Conservation (phyloP, 2,329 filamentous ascomycete species). For the Botrytis aclada region DNA sequence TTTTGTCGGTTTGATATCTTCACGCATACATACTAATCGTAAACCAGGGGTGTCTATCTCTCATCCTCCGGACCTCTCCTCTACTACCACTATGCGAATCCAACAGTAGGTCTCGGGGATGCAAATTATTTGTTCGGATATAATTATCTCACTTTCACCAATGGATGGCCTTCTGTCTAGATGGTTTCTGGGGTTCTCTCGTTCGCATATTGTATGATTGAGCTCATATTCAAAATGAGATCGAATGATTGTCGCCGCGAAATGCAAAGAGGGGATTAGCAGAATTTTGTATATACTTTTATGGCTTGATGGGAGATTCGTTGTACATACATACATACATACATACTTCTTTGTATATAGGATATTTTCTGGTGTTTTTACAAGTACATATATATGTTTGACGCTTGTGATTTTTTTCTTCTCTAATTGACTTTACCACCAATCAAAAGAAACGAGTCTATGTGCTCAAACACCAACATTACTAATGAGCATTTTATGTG, state of each 20-base stretch:
- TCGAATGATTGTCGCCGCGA: neutral
- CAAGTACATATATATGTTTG: too few relatives aligned
- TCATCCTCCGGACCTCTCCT: constrained; percentile 35
- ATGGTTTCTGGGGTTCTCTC: neutral
- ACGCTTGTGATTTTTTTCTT: too few relatives aligned
- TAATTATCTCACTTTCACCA: constrained; percentile 43
- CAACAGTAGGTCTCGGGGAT: constrained; percentile 49
- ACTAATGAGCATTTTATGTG: too few relatives aligned
- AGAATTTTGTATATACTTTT: too few relatives aligned
- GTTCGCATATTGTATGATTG: neutral
- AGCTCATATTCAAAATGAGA: neutral
- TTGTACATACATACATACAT: too few relatives aligned
- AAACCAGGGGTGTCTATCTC: constrained; percentile 10
- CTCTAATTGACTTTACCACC: rapidly evolving
- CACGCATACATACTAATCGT: constrained; percentile 34
- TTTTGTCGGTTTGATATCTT: too few relatives aligned
- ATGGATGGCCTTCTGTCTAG: constrained; percentile 45
- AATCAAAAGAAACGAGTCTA: too few relatives aligned
- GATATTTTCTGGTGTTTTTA: too few relatives aligned
- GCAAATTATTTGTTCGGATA: constrained; percentile 45
- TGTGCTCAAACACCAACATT: too few relatives aligned
- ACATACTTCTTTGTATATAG: too few relatives aligned
- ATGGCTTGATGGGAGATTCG: too few relatives aligned
- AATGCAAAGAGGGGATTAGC: too few relatives aligned
- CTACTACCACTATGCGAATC: constrained; percentile 61